Evolutionary conservation across 352 stramenopile genomes (phyloP), one percentile per base, ranked within the genome.

Genomic region (Pythium folliculosum): DNA sequence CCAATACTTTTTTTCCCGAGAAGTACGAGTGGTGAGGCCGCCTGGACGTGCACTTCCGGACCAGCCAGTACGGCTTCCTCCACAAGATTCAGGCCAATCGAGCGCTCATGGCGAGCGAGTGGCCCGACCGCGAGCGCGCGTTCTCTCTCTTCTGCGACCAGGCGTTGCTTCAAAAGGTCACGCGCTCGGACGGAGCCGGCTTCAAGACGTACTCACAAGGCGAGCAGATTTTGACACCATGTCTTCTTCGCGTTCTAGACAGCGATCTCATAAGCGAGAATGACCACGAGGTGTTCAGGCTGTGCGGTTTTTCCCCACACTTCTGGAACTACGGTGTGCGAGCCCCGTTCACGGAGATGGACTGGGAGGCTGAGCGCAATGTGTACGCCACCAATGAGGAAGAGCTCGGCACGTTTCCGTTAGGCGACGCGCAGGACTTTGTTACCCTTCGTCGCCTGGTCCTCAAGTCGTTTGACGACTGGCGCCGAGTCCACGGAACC

Each of bases 171-270:
- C 27, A 63, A 25, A 32, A 52, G 40, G 14, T 63, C 17, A 10
- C 21, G 40, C n/a, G 17, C 8, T 12, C 23, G 5, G 13, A 50
- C 1, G 13, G 19, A 5, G 13, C 21, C 14, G 38, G 17, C 30
- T 55, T 60, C 35, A 12, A 30, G n/a, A 61, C 54, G 22, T 50
- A 35, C 12, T 66, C 60, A n/a, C n/a, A 66, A 21, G 60, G 60
- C 22, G 35, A 54, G 17, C 60, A 60, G 43, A 35, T 52, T 5
- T 22, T 67, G n/a, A 30, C 0, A 37, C 60, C 60, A 38, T 60
- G 49, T 45, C 49, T 67, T 2, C 25, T 67, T 17, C 32, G 60
- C 25, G 37, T 13, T 0, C 19, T 51, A 3, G 50, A 67, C 25
- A 7, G 22, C 10, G 50, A 62, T 4, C 35, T 59, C 32, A 3